A percentile compares a stretch with the other conserved stretches of the same genome.
These are phyloP conservation scores for Pulveroboletus sp. DNA, from an alignment of 768 basidiomycete genomes.

Conservation along the genomic window DNA sequence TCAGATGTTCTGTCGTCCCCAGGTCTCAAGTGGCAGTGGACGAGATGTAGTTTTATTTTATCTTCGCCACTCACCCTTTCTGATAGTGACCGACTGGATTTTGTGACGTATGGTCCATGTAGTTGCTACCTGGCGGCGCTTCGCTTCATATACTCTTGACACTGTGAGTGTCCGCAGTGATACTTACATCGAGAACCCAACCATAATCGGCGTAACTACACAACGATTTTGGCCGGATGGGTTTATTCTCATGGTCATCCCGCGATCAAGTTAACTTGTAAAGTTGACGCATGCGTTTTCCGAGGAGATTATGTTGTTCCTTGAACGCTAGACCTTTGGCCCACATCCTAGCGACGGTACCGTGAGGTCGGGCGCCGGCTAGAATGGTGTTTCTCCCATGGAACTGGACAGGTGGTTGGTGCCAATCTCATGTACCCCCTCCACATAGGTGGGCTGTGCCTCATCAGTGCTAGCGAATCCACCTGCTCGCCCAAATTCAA, in stretches of 20 bases:
- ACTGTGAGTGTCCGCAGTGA: neutral
- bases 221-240: neutral
- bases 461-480: neutral
- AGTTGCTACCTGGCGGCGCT: neutral
- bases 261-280: neutral
- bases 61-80: neutral
- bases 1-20: neutral
- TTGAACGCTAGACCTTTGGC: neutral
- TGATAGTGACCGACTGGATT: neutral
- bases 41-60: neutral
- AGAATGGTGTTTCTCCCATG: neutral
- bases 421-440: neutral
- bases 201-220: neutral
- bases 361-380: neutral
- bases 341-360: neutral
- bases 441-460: neutral
- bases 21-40: neutral
- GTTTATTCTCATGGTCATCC: neutral
- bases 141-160: neutral
- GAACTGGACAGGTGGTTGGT: neutral
- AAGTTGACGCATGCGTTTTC: neutral
- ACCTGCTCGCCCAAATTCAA: neutral
- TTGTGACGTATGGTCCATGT: conserved; percentile 3
- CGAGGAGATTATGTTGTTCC: neutral
- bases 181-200: neutral